A percentile compares a stretch with the other conserved stretches of the same genome.
These are phyloP conservation scores for Panicum virgatum DNA, from an alignment of 202 grass and related monocot species.

Conservation along the genomic window DNA sequence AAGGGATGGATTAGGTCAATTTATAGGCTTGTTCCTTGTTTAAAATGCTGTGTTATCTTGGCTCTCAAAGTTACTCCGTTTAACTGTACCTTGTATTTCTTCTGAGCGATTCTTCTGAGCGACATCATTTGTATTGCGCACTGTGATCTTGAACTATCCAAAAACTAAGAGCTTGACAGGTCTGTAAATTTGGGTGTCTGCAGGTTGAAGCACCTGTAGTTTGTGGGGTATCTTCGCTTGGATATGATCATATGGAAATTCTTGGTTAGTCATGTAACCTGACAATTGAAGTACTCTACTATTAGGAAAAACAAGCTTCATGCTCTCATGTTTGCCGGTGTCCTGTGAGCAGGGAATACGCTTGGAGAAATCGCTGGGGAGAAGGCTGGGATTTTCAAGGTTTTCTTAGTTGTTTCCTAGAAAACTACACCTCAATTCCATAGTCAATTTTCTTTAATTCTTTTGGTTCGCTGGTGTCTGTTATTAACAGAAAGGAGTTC, in stretches of 20 bases:
- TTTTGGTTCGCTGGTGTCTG: conserved; percentile 13
- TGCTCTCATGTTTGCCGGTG: conserved; percentile 19
- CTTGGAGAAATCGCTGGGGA: conserved; percentile 90
- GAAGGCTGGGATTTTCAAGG: conserved; percentile 99
- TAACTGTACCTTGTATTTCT: background rate
- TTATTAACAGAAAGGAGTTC: conserved; percentile 67
- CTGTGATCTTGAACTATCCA: background rate
- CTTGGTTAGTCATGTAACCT: conserved; percentile 78
- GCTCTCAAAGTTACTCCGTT: background rate
- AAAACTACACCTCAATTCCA: background rate
- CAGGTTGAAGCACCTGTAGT: conserved; percentile 79
- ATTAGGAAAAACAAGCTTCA: background rate
- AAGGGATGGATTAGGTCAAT: background rate
- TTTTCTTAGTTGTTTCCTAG: conserved; percentile 34
- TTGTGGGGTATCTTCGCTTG: conserved; percentile 92
- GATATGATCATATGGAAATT: conserved; percentile 99
- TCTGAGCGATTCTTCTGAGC: background rate
- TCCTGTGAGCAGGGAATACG: conserved; percentile 70
- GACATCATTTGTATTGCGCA: background rate
- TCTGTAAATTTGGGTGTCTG: conserved; percentile 37
- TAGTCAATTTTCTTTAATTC: background rate
- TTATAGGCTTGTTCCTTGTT: background rate
- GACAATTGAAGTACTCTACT: background rate
- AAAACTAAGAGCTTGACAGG: conserved; percentile 2
- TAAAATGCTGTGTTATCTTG: conserved; percentile 12